phyloP scores from a whole-genome alignment of 495 filamentous ascomycete genomes.

The Penicillium turbatum region DNA sequence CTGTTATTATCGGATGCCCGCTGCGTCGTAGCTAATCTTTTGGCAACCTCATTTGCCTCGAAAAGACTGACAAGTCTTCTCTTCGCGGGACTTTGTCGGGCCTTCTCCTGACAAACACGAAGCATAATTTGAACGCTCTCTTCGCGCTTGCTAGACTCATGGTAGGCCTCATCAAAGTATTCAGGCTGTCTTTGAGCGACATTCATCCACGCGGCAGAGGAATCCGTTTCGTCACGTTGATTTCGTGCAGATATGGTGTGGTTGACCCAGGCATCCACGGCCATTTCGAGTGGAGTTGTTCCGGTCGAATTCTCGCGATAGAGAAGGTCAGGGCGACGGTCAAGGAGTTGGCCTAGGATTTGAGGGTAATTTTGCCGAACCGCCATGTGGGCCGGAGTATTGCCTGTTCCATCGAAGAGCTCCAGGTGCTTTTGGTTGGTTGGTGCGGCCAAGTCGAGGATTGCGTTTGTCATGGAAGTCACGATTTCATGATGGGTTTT shows the following conservation, averaged over 20 bases:
- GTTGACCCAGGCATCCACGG: conserved; percentile 48
- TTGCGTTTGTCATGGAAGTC: conserved; percentile 14
- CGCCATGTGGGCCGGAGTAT: conserved; percentile 58
- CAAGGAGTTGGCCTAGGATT: conserved; percentile 47
- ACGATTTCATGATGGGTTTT: neutral
- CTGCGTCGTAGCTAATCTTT: conserved; percentile 47
- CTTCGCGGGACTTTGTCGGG: conserved; percentile 29
- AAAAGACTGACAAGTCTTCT: conserved; percentile 61
- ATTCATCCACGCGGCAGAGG: too few relatives aligned
- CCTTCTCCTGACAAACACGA: conserved; percentile 21
- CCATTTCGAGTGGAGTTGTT: conserved; percentile 62
- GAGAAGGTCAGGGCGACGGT: conserved; percentile 53
- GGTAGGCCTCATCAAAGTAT: neutral
- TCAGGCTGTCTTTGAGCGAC: neutral
- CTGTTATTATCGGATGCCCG: neutral
- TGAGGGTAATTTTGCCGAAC: conserved; percentile 36
- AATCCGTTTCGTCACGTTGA: neutral
- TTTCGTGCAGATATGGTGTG: conserved; percentile 14
- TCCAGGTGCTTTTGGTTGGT: conserved; percentile 49
- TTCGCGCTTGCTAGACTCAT: neutral
- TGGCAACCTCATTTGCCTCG: conserved; percentile 71
- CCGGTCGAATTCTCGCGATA: conserved; percentile 68
- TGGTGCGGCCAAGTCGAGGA: conserved; percentile 50
- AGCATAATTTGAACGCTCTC: conserved; percentile 14
- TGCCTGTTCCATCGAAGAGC: conserved; percentile 61